Base-by-base conservation (phyloP, 306 rosid genomes). In the Medicago lupulina region DNA sequence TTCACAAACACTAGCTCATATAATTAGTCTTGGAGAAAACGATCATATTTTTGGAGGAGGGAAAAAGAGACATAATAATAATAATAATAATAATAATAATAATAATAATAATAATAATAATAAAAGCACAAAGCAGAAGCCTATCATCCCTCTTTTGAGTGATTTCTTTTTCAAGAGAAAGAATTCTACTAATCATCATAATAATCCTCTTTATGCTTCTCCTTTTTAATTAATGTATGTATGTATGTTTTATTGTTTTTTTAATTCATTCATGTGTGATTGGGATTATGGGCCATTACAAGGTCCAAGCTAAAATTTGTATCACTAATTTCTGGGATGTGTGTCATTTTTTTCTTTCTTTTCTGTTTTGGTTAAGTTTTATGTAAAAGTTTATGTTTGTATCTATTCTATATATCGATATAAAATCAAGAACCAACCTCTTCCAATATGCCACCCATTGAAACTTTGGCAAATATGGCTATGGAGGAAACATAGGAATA, bases 91-190 rank as follows among this genome's bases (percentile, higher is more conserved):
- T n/a, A n/a, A n/a, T n/a, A n/a, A n/a, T n/a, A n/a, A n/a, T n/a
- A n/a, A n/a, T n/a, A n/a, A n/a, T n/a, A n/a, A n/a, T n/a, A n/a
- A n/a, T n/a, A n/a, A 54, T 18, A 51, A 50, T 50, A 71, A 13
- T 43, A 86, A 86, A 68, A 75, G 1, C 28, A 67, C 11, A 69
- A 92, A 86, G 91, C 85, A 83, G 55, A 94, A 94, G 85, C 98
- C 98, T 6, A 91, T 94, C 6, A 87, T 94, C 21, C 98, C 98
- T 34, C 87, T 94, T 12, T 86, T 94, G 1, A 85, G 81, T 25
- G 91, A 91, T 76, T 66, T 90, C 0, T 82, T 61, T 61, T 61
- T 79, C 19, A 78, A 70, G 87, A 87, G 78, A 74, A 91, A 87
- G 47, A 16, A 65, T 14, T 78, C 79, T 4, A 28, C 78, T 13